Evolutionary conservation across 495 filamentous ascomycete species (phyloP).

Genomic region (Talaromyces adpressus): DNA sequence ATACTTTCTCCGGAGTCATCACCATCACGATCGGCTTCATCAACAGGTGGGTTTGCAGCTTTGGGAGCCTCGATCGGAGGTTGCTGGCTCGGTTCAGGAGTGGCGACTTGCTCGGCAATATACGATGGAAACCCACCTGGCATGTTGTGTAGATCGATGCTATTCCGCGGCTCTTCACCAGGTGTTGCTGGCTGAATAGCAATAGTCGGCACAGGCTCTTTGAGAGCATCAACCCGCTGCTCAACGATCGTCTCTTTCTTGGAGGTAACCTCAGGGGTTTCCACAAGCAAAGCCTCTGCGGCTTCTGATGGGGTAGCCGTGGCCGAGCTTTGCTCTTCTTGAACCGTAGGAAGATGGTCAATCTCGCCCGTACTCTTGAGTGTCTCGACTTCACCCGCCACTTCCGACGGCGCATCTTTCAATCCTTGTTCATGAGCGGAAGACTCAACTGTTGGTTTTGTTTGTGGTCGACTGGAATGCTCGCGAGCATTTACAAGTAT

Average conservation of each 20-base stretch:
- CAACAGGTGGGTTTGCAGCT: not conserved
- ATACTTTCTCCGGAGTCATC: slow-evolving; percentile 58
- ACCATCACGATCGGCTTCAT: slow-evolving; percentile 27
- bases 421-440: not conserved
- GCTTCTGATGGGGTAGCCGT: slow-evolving; percentile 14
- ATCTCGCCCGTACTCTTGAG: not conserved
- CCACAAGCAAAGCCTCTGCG: slow-evolving; percentile 55
- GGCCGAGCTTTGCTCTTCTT: slow-evolving; percentile 34
- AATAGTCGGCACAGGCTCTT: slow-evolving; percentile 34
- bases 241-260: slow-evolving; percentile 32
- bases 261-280: slow-evolving; percentile 48
- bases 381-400: not conserved
- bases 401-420: not conserved
- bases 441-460: slow-evolving; percentile 10
- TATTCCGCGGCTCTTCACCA: slow-evolving; percentile 27
- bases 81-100: not conserved
- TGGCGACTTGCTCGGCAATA: not conserved
- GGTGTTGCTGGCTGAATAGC: slow-evolving; percentile 41
- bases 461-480: slow-evolving; percentile 8
- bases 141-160: slow-evolving; percentile 27
- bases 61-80: not conserved
- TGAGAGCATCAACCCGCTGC: not conserved
- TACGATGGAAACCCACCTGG: slow-evolving; percentile 30
- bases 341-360: slow-evolving; percentile 8
- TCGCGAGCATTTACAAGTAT: slow-evolving; percentile 37